phyloP scores from a whole-genome alignment of 2,329 filamentous ascomycete species.

The Ascochyta fabae region DNA sequence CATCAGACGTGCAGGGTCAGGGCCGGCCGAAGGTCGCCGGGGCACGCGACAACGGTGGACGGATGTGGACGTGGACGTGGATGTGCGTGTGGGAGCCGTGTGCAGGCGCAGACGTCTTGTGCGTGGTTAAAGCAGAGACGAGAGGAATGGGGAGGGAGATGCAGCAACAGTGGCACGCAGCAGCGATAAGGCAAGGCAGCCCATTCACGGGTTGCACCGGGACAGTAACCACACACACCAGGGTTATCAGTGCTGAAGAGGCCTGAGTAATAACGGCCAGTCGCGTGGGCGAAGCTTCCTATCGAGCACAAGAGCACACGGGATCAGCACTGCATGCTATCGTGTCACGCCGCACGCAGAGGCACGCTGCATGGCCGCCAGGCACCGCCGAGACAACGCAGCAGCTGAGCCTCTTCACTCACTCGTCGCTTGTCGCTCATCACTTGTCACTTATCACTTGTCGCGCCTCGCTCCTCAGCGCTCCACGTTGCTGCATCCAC shows the following conservation, averaged over 20 bases:
- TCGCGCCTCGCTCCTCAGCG: not conserved
- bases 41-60: conserved; percentile 15
- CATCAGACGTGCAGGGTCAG: conserved; percentile 40
- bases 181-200: conserved; percentile 20
- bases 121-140: not conserved
- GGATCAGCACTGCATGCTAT: conserved; percentile 18
- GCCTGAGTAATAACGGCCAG: conserved; percentile 15
- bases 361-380: conserved; percentile 11
- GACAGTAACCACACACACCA: conserved; percentile 5
- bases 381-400: conserved; percentile 15
- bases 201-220: conserved; percentile 10
- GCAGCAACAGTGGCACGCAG: conserved; percentile 7
- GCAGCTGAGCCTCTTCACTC: conserved; percentile 1
- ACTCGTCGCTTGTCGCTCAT: no score
- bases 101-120: not conserved
- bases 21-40: conserved; percentile 31
- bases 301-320: conserved; percentile 19
- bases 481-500: conserved; percentile 10
- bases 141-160: conserved; percentile 1
- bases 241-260: conserved; percentile 26
- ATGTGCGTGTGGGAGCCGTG: not conserved
- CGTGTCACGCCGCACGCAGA: conserved; percentile 9
- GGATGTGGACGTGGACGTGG: not conserved
- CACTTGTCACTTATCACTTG: no score
- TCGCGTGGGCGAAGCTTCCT: conserved; percentile 30